phyloP scores from a whole-genome alignment of 2,329 filamentous ascomycete genomes.

The Paecilomyces sp. region DNA sequence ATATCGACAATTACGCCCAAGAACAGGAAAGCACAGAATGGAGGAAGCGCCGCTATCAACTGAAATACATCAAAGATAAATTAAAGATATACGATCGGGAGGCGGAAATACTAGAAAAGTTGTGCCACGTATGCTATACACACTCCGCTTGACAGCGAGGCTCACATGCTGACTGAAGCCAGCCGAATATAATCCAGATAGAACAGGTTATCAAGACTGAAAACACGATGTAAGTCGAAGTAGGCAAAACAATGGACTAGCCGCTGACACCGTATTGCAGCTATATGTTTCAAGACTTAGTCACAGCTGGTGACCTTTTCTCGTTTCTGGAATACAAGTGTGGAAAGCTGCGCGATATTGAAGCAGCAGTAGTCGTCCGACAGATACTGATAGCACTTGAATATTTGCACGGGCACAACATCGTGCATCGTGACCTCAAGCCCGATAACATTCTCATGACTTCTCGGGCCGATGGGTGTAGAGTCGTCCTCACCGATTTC shows the following conservation, averaged over 20 bases:
- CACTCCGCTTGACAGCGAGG: background rate
- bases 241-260: background rate
- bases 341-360: slow-evolving; percentile 39
- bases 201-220: slow-evolving; percentile 50
- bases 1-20: slow-evolving; percentile 8
- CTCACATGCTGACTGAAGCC: slow-evolving; percentile 2
- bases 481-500: slow-evolving; percentile 56
- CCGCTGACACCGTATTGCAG: slow-evolving; percentile 22
- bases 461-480: slow-evolving; percentile 41
- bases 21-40: slow-evolving; percentile 10
- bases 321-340: slow-evolving; percentile 50
- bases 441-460: slow-evolving; percentile 58
- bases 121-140: slow-evolving; percentile 43
- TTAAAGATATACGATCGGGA: slow-evolving; percentile 30
- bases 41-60: slow-evolving; percentile 10
- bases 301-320: slow-evolving; percentile 54
- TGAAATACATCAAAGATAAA: slow-evolving; percentile 19
- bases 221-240: slow-evolving; percentile 42
- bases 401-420: slow-evolving; percentile 48
- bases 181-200: slow-evolving; percentile 54
- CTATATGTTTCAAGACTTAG: slow-evolving; percentile 55
- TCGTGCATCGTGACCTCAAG: slow-evolving; percentile 58
- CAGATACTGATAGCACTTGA: slow-evolving; percentile 53
- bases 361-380: slow-evolving; percentile 47
- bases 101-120: slow-evolving; percentile 40